A percentile compares a stretch with the other conserved stretches of the same genome.
These are phyloP conservation scores for Xerocomellus intermedius DNA, from an alignment of 768 basidiomycete species.

Conservation along the genomic window DNA sequence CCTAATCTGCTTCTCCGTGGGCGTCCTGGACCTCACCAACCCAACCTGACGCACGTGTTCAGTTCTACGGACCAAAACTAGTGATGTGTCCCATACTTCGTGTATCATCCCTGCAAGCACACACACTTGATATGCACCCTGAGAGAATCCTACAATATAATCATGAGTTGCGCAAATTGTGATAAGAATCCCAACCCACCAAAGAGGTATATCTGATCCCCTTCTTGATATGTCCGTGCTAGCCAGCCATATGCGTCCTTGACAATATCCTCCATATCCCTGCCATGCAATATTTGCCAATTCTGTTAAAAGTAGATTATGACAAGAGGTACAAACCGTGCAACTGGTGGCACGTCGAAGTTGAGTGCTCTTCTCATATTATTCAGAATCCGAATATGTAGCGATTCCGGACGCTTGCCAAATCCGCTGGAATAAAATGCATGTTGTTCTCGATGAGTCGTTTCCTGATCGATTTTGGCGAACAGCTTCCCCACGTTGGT, in stretches of 20 bases:
- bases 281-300: slow-evolving; percentile 1
- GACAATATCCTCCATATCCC: slow-evolving; percentile 36
- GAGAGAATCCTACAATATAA: slow-evolving; percentile 35
- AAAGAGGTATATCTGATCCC: slow-evolving; percentile 14
- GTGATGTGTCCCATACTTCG: slow-evolving; percentile 19
- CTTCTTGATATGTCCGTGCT: slow-evolving; percentile 25
- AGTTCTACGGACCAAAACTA: neutral
- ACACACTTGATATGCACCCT: slow-evolving; percentile 43
- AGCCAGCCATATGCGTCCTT: slow-evolving; percentile 34
- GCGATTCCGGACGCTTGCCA: slow-evolving; percentile 31
- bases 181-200: neutral
- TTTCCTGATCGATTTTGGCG: slow-evolving; percentile 18
- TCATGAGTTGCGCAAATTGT: neutral
- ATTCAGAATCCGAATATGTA: slow-evolving; percentile 15
- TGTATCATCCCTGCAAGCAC: slow-evolving; percentile 41
- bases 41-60: neutral
- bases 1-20: slow-evolving; percentile 15
- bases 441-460: slow-evolving; percentile 18
- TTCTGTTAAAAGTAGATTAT: neutral
- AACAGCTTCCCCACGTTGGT: slow-evolving; percentile 37
- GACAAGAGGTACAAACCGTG: slow-evolving; percentile 26
- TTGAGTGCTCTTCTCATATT: slow-evolving; percentile 10
- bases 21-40: neutral
- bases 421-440: slow-evolving; percentile 39
- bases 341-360: slow-evolving; percentile 35